Percentiles rank a stretch among this genome's conserved stretches.
Conservation (phyloP, 257 asterid species). For the Vinca minor region DNA sequence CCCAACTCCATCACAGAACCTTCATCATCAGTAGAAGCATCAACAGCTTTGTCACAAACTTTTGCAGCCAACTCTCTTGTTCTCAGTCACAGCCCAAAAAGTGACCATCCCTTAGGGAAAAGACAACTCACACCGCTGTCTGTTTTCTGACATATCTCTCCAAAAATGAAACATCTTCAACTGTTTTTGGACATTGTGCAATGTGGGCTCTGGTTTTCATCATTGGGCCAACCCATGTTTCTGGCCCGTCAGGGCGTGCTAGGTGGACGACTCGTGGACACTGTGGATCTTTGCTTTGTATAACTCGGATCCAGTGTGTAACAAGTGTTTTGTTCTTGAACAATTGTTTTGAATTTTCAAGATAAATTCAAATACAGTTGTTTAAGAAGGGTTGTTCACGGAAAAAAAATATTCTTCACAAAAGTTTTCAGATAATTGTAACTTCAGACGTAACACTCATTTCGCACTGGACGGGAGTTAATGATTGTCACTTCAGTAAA, state of each 20-base stretch:
- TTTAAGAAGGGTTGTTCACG: too few species aligned
- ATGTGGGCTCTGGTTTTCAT: constrained; percentile 11
- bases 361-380: too few species aligned
- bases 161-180: too few species aligned
- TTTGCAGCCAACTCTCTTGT: constrained; percentile 23
- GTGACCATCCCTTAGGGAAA: constrained; percentile 16
- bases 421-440: too few species aligned
- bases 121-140: background rate
- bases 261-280: constrained; percentile 16
- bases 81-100: constrained; percentile 15
- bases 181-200: constrained; percentile 8
- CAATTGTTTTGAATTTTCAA: too few species aligned
- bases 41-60: background rate
- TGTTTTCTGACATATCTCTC: background rate
- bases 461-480: background rate
- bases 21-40: background rate
- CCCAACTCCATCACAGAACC: background rate
- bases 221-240: background rate
- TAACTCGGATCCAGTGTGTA: too few species aligned
- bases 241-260: background rate
- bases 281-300: background rate
- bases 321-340: too few species aligned
- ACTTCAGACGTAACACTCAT: too few species aligned
- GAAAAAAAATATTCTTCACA: too few species aligned
- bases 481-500: background rate